Evolutionary conservation across 805 yeast species (phyloP).

Genomic region (Nakazawaea anatomiae): DNA sequence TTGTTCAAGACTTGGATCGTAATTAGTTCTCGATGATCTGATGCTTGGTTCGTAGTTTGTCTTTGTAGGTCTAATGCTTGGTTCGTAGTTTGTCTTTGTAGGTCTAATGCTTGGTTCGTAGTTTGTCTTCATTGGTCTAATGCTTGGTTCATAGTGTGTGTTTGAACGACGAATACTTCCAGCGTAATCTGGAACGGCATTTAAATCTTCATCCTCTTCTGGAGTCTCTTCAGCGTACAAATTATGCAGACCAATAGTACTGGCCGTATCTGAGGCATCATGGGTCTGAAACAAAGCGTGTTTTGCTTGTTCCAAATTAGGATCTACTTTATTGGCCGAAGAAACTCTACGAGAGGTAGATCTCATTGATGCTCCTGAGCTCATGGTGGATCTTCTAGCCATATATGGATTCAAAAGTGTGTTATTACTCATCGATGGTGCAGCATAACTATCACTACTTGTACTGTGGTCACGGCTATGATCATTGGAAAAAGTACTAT

Average conservation of each 20-base stretch:
- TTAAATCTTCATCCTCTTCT: slow-evolving; percentile 28
- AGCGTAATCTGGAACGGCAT: slow-evolving; percentile 17
- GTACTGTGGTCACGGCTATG: neutral
- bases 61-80: neutral
- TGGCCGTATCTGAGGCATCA: neutral
- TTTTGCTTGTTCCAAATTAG: neutral
- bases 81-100: slow-evolving; percentile 5
- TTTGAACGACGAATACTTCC: neutral
- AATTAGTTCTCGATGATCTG: slow-evolving; percentile 30
- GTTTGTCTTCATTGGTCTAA: slow-evolving; percentile 6
- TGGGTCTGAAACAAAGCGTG: neutral
- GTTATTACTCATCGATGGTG: slow-evolving; percentile 4
- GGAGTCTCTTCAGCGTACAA: neutral
- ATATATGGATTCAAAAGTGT: slow-evolving; percentile 2
- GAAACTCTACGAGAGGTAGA: neutral
- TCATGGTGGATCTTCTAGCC: slow-evolving; percentile 3
- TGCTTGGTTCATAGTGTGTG: neutral
- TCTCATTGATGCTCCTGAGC: neutral
- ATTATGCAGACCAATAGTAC: neutral
- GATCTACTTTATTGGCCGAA: neutral
- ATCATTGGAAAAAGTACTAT: neutral
- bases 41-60: slow-evolving; percentile 22
- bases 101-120: neutral
- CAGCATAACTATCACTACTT: neutral
- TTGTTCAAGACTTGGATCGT: neutral